Conservation (phyloP, 2,329 filamentous ascomycete species). For the Botrytis squamosa region DNA sequence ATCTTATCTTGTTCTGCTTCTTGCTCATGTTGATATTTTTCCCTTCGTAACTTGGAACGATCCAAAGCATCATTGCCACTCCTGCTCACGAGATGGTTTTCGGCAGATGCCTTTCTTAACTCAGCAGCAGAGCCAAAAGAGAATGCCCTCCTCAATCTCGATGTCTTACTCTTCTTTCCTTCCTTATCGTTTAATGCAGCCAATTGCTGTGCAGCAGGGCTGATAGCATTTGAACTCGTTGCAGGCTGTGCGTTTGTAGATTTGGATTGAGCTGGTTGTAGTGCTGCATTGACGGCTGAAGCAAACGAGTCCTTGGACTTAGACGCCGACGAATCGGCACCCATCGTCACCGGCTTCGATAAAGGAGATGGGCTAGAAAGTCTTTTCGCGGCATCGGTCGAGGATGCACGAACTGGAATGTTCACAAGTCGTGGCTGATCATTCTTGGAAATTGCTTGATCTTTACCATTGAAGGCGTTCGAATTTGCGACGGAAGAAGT, state of each 20-base stretch:
- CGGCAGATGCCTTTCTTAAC: slow-evolving; percentile 70
- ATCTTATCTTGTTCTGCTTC: slow-evolving; percentile 91
- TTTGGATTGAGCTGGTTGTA: slow-evolving; percentile 35
- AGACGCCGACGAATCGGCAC: slow-evolving; percentile 48
- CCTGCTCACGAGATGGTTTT: slow-evolving; percentile 46
- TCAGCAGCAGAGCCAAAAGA: slow-evolving; percentile 96
- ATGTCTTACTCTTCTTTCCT: slow-evolving; percentile 78
- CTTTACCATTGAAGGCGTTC: slow-evolving; percentile 40
- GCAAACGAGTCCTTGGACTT: slow-evolving; percentile 46
- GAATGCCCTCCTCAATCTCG: slow-evolving; percentile 82
- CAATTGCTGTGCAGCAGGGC: slow-evolving; percentile 77
- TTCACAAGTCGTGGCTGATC: slow-evolving; percentile 57
- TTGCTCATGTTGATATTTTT: slow-evolving; percentile 58
- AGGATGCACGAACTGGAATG: slow-evolving; percentile 61
- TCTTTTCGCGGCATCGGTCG: slow-evolving; percentile 60
- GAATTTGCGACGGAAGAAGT: slow-evolving; percentile 25
- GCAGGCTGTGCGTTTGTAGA: slow-evolving; percentile 38
- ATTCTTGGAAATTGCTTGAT: slow-evolving; percentile 48
- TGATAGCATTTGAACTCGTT: slow-evolving; percentile 40
- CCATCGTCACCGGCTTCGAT: slow-evolving; percentile 68
- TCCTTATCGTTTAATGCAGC: slow-evolving; percentile 85
- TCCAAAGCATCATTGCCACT: slow-evolving; percentile 40
- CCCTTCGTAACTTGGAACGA: slow-evolving; percentile 62
- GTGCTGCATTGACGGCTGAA: slow-evolving; percentile 39
- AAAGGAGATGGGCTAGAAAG: slow-evolving; percentile 68